phyloP scores from a whole-genome alignment of 2,329 filamentous ascomycete species.

The Tolypocladium nubicola region DNA sequence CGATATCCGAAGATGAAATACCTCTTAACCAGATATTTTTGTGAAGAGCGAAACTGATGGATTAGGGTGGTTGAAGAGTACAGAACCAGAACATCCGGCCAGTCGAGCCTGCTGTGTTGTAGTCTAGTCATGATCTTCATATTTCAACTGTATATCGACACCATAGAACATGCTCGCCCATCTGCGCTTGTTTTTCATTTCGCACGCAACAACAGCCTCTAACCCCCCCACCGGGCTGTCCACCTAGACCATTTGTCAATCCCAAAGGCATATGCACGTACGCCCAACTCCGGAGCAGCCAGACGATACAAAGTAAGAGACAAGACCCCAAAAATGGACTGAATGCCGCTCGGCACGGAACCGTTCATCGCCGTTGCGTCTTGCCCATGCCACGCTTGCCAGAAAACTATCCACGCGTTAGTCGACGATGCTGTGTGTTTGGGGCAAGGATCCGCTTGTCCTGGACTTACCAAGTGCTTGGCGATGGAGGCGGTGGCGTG shows the following conservation, averaged over 20 bases:
- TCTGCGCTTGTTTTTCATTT: neutral
- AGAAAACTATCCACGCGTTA: conserved; percentile 48
- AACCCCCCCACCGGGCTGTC: neutral
- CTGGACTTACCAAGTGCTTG: conserved; percentile 74
- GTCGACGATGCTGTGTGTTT: conserved; percentile 8
- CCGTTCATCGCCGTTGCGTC: conserved; percentile 56
- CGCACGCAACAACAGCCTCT: neutral
- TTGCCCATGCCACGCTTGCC: conserved; percentile 94
- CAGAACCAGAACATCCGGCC: no score
- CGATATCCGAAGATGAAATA: neutral
- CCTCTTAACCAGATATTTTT: neutral
- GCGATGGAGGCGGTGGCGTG: conserved; percentile 71
- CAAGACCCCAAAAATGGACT: neutral
- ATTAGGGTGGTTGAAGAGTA: no score
- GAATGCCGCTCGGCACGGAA: neutral
- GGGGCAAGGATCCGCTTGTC: neutral
- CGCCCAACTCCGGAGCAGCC: conserved; percentile 20
- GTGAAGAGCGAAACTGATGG: neutral
- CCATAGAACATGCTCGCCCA: neutral
- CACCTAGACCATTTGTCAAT: neutral
- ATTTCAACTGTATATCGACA: neutral
- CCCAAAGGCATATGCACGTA: conserved; percentile 2
- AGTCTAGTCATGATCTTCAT: neutral
- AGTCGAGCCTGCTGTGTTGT: no score
- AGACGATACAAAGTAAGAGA: conserved; percentile 12